Percentiles rank a stretch among this genome's conserved stretches.
These are phyloP conservation scores for Tuber melanosporum DNA, from an alignment of 495 filamentous ascomycete species.

Conservation along the genomic window DNA sequence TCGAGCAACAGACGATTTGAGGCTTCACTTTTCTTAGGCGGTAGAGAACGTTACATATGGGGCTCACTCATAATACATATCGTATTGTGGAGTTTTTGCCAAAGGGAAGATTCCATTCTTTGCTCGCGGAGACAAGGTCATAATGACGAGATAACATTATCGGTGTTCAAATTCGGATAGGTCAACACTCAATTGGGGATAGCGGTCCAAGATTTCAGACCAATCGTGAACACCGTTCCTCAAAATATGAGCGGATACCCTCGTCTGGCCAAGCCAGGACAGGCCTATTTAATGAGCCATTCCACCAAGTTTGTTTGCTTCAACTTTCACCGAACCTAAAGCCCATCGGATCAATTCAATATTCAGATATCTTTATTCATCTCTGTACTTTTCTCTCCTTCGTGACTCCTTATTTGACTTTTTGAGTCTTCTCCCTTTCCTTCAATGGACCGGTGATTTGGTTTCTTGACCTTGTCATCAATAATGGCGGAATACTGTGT, in stretches of 20 bases:
- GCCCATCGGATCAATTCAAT: background rate
- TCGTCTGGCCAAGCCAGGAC: background rate
- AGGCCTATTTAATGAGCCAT: background rate
- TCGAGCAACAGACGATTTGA: too few relatives aligned
- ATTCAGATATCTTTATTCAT: background rate
- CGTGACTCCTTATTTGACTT: background rate
- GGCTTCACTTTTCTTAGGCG: too few relatives aligned
- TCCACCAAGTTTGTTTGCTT: background rate
- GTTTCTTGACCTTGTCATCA: constrained; percentile 6
- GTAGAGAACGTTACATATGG: too few relatives aligned
- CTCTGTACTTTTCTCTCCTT: background rate
- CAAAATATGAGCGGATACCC: background rate
- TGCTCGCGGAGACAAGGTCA: background rate
- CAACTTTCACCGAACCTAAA: background rate
- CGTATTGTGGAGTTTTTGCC: too few relatives aligned
- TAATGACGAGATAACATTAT: background rate
- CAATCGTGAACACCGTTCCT: background rate
- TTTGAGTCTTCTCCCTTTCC: background rate
- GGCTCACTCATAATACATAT: too few relatives aligned
- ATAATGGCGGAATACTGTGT: constrained; percentile 27
- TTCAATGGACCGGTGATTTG: background rate
- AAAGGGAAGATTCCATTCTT: background rate
- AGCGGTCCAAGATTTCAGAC: background rate
- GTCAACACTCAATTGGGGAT: background rate
- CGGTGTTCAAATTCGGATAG: background rate